These are phyloP conservation scores for Saccharum spontaneum DNA, from an alignment of 176 grass and related monocot genomes.

Conservation along the genomic window DNA sequence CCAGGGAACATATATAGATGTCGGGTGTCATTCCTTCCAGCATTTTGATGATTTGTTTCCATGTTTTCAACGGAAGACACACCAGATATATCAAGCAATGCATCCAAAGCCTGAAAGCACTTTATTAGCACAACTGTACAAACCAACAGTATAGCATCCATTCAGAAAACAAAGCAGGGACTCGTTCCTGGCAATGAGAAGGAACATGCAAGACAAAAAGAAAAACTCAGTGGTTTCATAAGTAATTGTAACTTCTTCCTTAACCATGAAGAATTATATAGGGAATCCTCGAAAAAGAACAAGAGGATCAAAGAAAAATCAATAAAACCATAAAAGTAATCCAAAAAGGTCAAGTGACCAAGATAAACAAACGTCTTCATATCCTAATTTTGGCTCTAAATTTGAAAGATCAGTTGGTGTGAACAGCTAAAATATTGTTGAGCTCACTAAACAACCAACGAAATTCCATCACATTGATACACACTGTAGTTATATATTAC, in stretches of 20 bases:
- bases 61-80: conserved; percentile 31
- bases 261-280: neutral
- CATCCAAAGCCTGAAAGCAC: conserved; percentile 71
- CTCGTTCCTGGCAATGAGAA: neutral
- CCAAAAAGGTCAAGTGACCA: neutral
- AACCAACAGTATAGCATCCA: neutral
- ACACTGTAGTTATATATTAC: neutral
- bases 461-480: neutral
- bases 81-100: conserved; percentile 75
- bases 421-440: neutral
- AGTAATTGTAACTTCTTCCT: neutral
- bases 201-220: neutral
- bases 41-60: conserved; percentile 27
- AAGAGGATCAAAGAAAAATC: neutral
- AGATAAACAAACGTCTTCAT: neutral
- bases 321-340: neutral
- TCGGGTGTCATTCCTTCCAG: conserved; percentile 13
- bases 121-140: conserved; percentile 19
- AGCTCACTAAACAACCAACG: neutral
- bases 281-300: neutral
- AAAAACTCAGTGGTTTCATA: neutral
- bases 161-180: neutral
- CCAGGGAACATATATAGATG: conserved; percentile 35
- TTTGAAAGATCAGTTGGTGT: neutral
- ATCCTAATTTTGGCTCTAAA: neutral